phyloP scores from a whole-genome alignment of 2,329 filamentous ascomycete genomes.

The Akanthomyces dipterigenus region DNA sequence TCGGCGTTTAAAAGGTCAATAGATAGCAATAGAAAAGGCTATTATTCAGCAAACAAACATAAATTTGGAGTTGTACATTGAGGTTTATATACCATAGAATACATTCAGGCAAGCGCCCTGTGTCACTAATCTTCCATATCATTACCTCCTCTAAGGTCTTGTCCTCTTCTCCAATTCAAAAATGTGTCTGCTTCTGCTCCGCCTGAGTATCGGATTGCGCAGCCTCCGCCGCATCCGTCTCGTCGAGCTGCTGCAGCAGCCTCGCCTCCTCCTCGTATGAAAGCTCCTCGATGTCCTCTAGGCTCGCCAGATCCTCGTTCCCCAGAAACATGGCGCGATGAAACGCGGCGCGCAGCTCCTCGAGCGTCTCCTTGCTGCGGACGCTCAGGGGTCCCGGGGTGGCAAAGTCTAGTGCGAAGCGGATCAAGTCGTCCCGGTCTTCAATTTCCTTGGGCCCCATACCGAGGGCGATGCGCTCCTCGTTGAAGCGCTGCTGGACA shows the following conservation, averaged over 20 bases:
- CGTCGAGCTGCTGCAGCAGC: slow-evolving; percentile 28
- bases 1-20: not conserved
- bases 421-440: slow-evolving; percentile 31
- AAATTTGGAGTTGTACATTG: slow-evolving; percentile 1
- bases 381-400: slow-evolving; percentile 33
- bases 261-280: slow-evolving; percentile 31
- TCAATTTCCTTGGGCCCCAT: slow-evolving; percentile 38
- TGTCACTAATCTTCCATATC: not conserved
- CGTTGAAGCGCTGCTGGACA: slow-evolving; percentile 59
- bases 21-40: not conserved
- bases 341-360: slow-evolving; percentile 32
- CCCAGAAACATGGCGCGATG: slow-evolving; percentile 40
- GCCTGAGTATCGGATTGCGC: slow-evolving; percentile 13
- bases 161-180: slow-evolving; percentile 3
- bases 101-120: not conserved
- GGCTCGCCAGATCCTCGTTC: slow-evolving; percentile 29
- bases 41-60: not conserved
- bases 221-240: slow-evolving; percentile 19
- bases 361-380: slow-evolving; percentile 30
- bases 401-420: slow-evolving; percentile 35
- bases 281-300: slow-evolving; percentile 33
- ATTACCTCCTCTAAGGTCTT: not conserved
- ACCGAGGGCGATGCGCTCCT: slow-evolving; percentile 59
- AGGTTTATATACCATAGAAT: slow-evolving; percentile 6
- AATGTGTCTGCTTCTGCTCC: slow-evolving; percentile 4